Base-by-base conservation (phyloP, 805 yeast genomes). In the Hanseniaspora nectarophila region DNA sequence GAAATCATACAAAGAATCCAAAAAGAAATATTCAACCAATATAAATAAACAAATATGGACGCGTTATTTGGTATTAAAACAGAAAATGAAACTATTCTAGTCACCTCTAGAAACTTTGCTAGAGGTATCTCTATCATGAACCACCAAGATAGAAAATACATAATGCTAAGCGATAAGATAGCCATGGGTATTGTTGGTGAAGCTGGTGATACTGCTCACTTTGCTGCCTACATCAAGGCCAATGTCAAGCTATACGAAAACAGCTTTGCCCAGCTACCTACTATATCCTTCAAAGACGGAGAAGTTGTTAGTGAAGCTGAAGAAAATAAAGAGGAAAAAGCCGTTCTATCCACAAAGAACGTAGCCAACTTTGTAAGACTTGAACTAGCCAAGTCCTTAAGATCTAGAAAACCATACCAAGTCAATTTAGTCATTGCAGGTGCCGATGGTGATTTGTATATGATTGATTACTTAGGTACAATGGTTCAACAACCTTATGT, bases 391-490 rank as follows among this genome's bases (percentile, higher is more conserved):
- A 77, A 80, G 45, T 82, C 95, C 3, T 66, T 92, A 56, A 81
- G 98, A 72, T 81, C 95, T n/a, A 75, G 94, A 69, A 90, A 86
- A 64, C 98, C 98, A 53, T 92, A 79, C 69, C 97, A 92, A 69
- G 97, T 86, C 46, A 89, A 87, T 61, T 79, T 87, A n/a, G 73
- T 92, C 55, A 69, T 92, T 55, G 98, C 84, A 39, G 97, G 97
- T 10, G 81, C 73, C 64, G 90, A 87, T 61, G 67, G 69, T 15
- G 76, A 74, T 56, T 73, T 92, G 61, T 81, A 84, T 62, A 87
- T 90, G 82, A 84, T 92, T 58, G 98, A 92, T 65, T 92, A 92
- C 66, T 71, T 92, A 58, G 98, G 98, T 7, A 85, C 98, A 2
- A 79, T 82, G 58, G 95, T 82, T 15, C 86, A 82, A 55, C 73